phyloP scores from a whole-genome alignment of 306 rosid species.

The Trifolium pratense region DNA sequence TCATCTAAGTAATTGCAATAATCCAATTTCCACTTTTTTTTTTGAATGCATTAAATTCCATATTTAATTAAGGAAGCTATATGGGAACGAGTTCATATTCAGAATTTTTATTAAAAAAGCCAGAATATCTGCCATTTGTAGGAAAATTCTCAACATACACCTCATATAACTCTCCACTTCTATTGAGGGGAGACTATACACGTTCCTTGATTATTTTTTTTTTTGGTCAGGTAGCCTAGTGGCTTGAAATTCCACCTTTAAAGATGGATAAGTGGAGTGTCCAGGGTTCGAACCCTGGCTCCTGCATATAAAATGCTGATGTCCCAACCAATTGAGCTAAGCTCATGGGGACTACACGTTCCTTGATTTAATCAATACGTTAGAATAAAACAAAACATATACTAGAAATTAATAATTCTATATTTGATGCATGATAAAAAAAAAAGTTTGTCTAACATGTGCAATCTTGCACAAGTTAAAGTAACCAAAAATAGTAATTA shows the following conservation, averaged over 20 bases:
- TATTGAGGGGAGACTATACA: neutral
- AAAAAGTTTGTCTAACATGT: too few species aligned
- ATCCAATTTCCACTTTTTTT: neutral
- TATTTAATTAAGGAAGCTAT: neutral
- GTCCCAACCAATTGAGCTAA: too few species aligned
- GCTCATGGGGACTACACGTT: too few species aligned
- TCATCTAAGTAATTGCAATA: too few species aligned
- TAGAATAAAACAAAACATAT: neutral
- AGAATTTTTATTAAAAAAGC: constrained; percentile 32
- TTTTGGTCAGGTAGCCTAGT: too few species aligned
- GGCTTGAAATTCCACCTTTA: too few species aligned
- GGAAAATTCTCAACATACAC: constrained; percentile 4
- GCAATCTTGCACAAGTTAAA: too few species aligned
- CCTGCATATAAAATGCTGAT: too few species aligned
- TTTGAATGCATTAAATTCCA: constrained; percentile 24
- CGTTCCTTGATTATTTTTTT: constrained; percentile 8
- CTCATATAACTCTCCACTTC: neutral
- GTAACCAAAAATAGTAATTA: too few species aligned
- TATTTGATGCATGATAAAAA: neutral
- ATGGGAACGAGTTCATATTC: constrained; percentile 37
- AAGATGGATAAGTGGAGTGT: too few species aligned
- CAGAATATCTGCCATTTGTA: constrained; percentile 30
- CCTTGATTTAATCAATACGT: neutral
- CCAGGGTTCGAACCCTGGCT: too few species aligned
- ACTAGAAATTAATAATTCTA: neutral